Base-by-base conservation (phyloP, 2,329 filamentous ascomycete genomes). In the Tolypocladium amazonense region DNA sequence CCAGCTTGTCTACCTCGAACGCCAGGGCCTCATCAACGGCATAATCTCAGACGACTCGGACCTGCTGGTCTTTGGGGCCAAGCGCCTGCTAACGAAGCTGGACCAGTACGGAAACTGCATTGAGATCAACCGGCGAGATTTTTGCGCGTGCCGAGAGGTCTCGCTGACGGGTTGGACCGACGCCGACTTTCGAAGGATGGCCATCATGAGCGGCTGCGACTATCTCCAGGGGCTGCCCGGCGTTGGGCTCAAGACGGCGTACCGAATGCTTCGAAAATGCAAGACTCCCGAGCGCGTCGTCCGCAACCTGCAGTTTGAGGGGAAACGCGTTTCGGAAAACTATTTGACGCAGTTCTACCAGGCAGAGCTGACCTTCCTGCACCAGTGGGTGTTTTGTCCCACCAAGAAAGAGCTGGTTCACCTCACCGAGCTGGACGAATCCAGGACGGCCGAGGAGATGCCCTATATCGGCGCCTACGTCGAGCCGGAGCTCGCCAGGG, bases 1-100 rank as follows among this genome's bases (percentile, higher is more conserved):
- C n/a, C 93, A 99, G 73, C 81, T 99, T 67, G 92, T 92, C 33
- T 99, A 97, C 70, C 81, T 99, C 43, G 94, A 99, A 74, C 86
- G 87, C 56, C 84, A 90, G 61, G 93, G 93, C 1, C 78, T 92
- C 57, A 88, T 97, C 66, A 79, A 87, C 65, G 95, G 91, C 33
- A 96, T 99, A 63, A 77, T 99, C 41, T 97, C 94, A 0, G 94
- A 99, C 71, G 94, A 99, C 72, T 99, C 94, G 0, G 94, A 99
- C 75, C 79, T 99, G 60, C 78, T 99, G 39, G 94, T 99, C 0
- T 99, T 99, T 67, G 94, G 94, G 20, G 92, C 92, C 30, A 93
- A 91, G 73, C 85, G 90, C 58, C 81, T 99, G 15, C 77, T 99
- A 61, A 97, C 94, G 5, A 99, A 99, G 73, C 81, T 99, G 58